A percentile compares a stretch with the other conserved stretches of the same genome.
phyloP scores from a whole-genome alignment of 331 rosid species.

The Cucumis variabilis region DNA sequence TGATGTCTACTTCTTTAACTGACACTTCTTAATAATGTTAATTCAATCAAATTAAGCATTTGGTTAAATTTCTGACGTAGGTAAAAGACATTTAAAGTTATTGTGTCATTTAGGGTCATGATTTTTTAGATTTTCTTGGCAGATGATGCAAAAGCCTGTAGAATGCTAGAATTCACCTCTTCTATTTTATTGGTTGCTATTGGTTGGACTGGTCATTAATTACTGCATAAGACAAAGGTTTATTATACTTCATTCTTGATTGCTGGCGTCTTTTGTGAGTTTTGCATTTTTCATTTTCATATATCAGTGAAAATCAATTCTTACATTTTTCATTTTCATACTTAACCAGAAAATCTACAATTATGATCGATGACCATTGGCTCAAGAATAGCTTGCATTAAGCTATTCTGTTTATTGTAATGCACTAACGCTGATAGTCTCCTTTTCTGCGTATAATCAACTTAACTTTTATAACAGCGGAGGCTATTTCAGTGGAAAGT shows the following conservation, averaged over 20 bases:
- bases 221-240: background rate
- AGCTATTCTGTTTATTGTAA: background rate
- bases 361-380: background rate
- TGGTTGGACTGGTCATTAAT: background rate
- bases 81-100: background rate
- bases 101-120: background rate
- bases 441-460: slow-evolving; percentile 7
- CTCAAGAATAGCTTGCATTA: slow-evolving; percentile 22
- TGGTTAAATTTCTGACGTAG: background rate
- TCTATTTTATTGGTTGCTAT: background rate
- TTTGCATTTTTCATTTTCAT: too few relatives aligned
- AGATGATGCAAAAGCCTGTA: background rate
- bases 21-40: background rate
- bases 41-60: background rate
- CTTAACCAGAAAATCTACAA: slow-evolving; percentile 2
- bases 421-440: background rate
- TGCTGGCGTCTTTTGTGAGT: too few relatives aligned
- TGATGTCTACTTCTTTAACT: slow-evolving; percentile 27
- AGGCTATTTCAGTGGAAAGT: slow-evolving; percentile 65
- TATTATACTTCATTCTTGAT: background rate
- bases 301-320: background rate
- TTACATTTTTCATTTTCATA: slow-evolving; percentile 12
- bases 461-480: slow-evolving; percentile 54
- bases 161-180: slow-evolving; percentile 7
- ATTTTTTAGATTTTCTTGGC: background rate